Percentiles rank a stretch among this genome's conserved stretches.
Evolutionary conservation across 768 basidiomycete genomes (phyloP).

Genomic region (Amanita subjunquillea): DNA sequence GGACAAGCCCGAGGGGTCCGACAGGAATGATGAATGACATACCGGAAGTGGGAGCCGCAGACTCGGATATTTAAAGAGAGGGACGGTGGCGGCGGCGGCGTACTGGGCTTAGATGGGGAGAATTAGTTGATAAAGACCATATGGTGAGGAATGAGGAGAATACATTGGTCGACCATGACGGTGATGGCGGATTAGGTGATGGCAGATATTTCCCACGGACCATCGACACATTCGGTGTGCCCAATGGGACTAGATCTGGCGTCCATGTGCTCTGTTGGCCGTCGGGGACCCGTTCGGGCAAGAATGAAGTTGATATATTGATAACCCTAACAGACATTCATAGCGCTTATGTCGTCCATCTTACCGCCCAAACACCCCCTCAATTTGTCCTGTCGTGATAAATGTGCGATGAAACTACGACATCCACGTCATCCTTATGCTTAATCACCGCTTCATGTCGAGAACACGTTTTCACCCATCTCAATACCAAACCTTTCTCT

Average conservation of each 20-base stretch:
- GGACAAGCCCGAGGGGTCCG: not conserved
- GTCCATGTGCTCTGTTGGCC: too few species aligned
- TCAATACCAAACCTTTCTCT: constrained; percentile 74
- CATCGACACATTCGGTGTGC: not conserved
- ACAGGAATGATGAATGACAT: constrained; percentile 9
- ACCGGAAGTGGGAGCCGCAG: constrained; percentile 80
- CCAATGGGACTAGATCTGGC: too few species aligned
- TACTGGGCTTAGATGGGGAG: constrained; percentile 48
- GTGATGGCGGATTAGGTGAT: not conserved
- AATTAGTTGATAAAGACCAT: not conserved
- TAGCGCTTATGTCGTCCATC: too few species aligned
- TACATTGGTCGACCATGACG: constrained; percentile 1
- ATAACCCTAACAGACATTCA: too few species aligned
- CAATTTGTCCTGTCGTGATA: too few species aligned
- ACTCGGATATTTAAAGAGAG: constrained; percentile 88
- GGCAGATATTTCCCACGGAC: not conserved
- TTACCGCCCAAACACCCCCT: too few species aligned
- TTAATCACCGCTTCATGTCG: constrained; percentile 20
- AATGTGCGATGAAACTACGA: too few species aligned
- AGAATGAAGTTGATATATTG: too few species aligned
- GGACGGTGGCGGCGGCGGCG: constrained; percentile 61
- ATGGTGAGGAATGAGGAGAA: not conserved
- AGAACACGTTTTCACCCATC: constrained; percentile 46
- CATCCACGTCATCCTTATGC: too few species aligned
- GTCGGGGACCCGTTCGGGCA: too few species aligned